phyloP scores from a whole-genome alignment of 1,284 basidiomycete genomes.

The Papiliotrema terrestris region DNA sequence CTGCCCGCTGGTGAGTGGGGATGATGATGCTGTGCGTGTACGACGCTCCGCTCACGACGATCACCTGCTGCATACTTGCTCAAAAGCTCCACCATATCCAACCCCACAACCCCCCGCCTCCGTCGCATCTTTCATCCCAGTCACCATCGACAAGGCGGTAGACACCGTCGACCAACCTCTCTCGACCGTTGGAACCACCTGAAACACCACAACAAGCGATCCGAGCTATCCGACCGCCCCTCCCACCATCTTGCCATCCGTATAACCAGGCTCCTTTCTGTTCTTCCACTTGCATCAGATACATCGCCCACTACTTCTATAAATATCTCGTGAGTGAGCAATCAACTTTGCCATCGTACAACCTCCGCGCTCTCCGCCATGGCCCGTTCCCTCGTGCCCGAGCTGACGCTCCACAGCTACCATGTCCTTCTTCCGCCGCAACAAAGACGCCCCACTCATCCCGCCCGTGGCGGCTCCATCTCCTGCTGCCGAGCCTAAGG shows the following conservation, averaged over 20 bases:
- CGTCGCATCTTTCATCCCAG: no score
- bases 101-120: no score
- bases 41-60: no score
- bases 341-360: neutral
- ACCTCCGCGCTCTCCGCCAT: no score
- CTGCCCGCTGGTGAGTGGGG: neutral
- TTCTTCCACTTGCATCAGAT: neutral
- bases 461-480: slow-evolving; percentile 53
- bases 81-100: no score
- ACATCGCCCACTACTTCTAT: neutral
- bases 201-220: neutral
- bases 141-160: no score
- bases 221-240: no score
- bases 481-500: slow-evolving; percentile 10
- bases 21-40: neutral
- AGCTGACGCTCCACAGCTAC: slow-evolving; percentile 10
- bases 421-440: slow-evolving; percentile 76
- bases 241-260: neutral
- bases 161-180: no score
- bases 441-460: slow-evolving; percentile 61
- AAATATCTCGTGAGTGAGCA: neutral
- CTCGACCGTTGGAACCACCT: neutral
- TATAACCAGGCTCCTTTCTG: neutral
- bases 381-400: no score
- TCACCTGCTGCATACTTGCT: no score